A percentile compares a stretch with the other conserved stretches of the same genome.
These are phyloP conservation scores for Diaporthe longicolla DNA, from an alignment of 2,329 filamentous ascomycete genomes.

Conservation along the genomic window DNA sequence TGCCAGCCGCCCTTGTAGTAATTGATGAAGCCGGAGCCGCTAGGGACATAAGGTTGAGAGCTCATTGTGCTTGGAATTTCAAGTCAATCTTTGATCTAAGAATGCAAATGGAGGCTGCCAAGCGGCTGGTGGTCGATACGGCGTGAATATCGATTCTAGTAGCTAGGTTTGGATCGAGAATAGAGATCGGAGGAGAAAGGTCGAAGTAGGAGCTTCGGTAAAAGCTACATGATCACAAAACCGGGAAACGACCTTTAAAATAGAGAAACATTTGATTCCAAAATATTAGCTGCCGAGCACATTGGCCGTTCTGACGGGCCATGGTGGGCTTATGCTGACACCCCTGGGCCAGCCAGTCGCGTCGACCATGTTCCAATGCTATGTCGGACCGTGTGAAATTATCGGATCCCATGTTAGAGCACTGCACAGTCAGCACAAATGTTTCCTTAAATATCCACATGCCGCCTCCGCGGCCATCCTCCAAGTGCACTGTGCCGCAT, in stretches of 20 bases:
- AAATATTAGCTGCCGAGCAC: not conserved
- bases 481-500: not conserved
- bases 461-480: not conserved
- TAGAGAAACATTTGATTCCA: not conserved
- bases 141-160: not conserved
- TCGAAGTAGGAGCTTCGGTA: not conserved
- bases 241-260: not conserved
- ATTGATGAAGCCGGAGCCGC: not conserved
- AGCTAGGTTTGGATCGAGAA: not conserved
- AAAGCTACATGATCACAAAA: not conserved
- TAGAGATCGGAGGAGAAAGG: not conserved
- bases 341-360: constrained; percentile 11
- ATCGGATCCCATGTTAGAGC: not conserved
- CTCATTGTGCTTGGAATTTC: not conserved
- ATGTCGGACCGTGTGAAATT: not conserved
- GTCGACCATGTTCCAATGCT: not conserved
- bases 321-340: not conserved
- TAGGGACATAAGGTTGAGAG: not conserved
- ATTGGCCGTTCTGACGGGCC: not conserved
- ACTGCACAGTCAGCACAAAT: constrained; percentile 1
- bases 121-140: too few relatives aligned
- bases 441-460: constrained; percentile 18
- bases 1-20: constrained; percentile 21
- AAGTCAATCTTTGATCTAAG: too few relatives aligned
- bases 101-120: too few relatives aligned